These are phyloP conservation scores for Xylaria castorea DNA, from an alignment of 495 filamentous ascomycete genomes.

Conservation along the genomic window DNA sequence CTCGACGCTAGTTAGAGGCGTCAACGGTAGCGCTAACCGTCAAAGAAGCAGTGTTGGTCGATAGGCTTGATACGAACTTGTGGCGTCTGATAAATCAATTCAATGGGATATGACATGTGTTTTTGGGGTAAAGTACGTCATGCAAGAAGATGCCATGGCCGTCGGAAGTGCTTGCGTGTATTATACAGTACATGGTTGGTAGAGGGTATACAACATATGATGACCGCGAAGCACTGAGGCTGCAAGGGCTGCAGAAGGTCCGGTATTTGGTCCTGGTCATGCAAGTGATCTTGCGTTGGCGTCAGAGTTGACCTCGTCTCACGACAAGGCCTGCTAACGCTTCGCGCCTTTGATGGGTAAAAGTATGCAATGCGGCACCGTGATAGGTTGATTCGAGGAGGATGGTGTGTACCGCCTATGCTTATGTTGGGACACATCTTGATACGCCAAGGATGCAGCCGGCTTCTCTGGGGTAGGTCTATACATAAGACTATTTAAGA, in stretches of 20 bases:
- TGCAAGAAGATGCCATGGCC: constrained; percentile 18
- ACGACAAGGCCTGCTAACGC: constrained; percentile 15
- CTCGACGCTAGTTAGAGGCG: constrained; percentile 16
- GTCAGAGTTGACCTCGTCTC: constrained; percentile 20
- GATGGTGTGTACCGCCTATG: constrained; percentile 3
- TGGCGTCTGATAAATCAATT: constrained; percentile 18
- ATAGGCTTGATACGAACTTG: constrained; percentile 22
- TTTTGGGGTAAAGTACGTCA: constrained; percentile 14
- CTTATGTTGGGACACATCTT: constrained; percentile 19
- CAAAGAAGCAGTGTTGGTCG: constrained; percentile 14
- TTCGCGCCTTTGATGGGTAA: constrained; percentile 3
- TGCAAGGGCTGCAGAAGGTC: constrained; percentile 23
- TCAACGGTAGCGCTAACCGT: constrained; percentile 6
- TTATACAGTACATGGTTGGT: neutral
- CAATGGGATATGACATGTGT: constrained; percentile 16
- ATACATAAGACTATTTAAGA: neutral
- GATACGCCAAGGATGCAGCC: constrained; percentile 20
- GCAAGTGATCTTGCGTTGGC: constrained; percentile 31
- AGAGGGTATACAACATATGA: neutral
- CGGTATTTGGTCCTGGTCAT: constrained; percentile 28
- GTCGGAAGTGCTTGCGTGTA: constrained; percentile 1
- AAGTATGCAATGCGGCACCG: neutral
- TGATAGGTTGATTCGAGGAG: constrained; percentile 11
- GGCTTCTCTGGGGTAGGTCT: constrained; percentile 14
- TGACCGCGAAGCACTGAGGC: neutral